A percentile compares a stretch with the other conserved stretches of the same genome.
These are phyloP conservation scores for Musa beccarii DNA, from an alignment of 176 grass and related monocot species.

Conservation along the genomic window DNA sequence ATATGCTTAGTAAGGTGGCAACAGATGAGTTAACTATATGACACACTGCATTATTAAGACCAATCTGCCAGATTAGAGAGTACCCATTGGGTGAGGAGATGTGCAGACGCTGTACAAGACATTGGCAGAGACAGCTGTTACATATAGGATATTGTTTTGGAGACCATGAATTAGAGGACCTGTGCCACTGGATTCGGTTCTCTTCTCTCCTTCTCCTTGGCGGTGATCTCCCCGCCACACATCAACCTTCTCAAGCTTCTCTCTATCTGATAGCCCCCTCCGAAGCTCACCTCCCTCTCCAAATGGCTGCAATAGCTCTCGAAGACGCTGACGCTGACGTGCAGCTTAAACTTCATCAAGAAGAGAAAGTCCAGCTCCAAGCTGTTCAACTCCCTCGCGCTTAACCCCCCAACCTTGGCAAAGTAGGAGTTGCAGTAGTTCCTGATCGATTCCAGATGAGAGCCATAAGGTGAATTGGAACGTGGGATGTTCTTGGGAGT, in stretches of 20 bases:
- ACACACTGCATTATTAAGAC: too few relatives aligned
- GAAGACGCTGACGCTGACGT: conserved; percentile 59
- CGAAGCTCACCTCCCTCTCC: conserved; percentile 69
- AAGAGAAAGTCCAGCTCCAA: conserved; percentile 80
- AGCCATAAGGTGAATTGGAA: not conserved
- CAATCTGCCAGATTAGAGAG: too few relatives aligned
- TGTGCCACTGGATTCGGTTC: conserved; percentile 19
- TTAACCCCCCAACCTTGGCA: conserved; percentile 59
- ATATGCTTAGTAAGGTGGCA: too few relatives aligned
- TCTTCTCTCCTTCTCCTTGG: conserved; percentile 11
- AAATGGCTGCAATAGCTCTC: conserved; percentile 77
- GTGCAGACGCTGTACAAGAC: too few relatives aligned
- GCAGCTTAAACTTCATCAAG: conserved; percentile 77
- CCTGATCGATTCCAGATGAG: not conserved
- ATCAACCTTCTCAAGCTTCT: conserved; percentile 36
- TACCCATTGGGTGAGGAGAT: too few relatives aligned
- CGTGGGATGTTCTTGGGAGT: not conserved
- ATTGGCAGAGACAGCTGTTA: too few relatives aligned
- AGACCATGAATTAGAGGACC: not conserved
- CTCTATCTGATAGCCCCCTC: conserved; percentile 55
- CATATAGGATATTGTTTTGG: not conserved
- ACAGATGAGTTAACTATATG: too few relatives aligned
- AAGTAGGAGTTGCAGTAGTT: conserved; percentile 84
- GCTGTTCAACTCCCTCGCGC: conserved; percentile 41
- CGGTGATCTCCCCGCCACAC: conserved; percentile 28